A percentile compares a stretch with the other conserved stretches of the same genome.
Evolutionary conservation across 2,329 filamentous ascomycete species (phyloP).

Genomic region (Aspergillus nomiae): DNA sequence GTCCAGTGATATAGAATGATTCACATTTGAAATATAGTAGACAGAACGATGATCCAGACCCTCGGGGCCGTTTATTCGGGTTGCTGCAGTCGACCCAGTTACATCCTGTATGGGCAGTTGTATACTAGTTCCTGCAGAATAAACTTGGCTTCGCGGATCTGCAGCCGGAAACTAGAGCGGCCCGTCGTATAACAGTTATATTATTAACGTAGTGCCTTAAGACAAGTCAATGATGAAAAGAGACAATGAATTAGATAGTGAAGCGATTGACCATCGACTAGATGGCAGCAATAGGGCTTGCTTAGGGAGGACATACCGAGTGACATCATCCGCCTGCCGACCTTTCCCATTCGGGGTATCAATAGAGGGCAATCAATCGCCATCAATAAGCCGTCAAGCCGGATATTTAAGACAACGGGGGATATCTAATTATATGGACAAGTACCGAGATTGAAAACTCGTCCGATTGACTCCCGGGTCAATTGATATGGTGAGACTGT

Average conservation of each 20-base stretch:
- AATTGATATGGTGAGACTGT: background rate
- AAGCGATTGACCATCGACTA: background rate
- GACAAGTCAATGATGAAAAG: background rate
- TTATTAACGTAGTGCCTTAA: background rate
- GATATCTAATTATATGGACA: slow-evolving; percentile 9
- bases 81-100: background rate
- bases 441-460: background rate
- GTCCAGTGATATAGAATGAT: background rate
- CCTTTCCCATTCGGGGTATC: slow-evolving; percentile 28
- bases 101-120: background rate
- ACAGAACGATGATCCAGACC: too few relatives aligned
- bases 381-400: background rate
- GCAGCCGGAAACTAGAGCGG: background rate
- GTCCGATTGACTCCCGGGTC: background rate
- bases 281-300: background rate
- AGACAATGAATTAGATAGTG: background rate
- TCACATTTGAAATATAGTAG: background rate
- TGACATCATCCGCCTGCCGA: slow-evolving; percentile 1
- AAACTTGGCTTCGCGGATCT: background rate
- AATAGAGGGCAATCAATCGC: slow-evolving; percentile 19
- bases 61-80: background rate
- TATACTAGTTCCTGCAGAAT: background rate
- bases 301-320: background rate
- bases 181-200: background rate
- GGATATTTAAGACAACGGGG: background rate